These are phyloP conservation scores for Lachnellula willkommii DNA, from an alignment of 2,329 filamentous ascomycete species.

Conservation along the genomic window DNA sequence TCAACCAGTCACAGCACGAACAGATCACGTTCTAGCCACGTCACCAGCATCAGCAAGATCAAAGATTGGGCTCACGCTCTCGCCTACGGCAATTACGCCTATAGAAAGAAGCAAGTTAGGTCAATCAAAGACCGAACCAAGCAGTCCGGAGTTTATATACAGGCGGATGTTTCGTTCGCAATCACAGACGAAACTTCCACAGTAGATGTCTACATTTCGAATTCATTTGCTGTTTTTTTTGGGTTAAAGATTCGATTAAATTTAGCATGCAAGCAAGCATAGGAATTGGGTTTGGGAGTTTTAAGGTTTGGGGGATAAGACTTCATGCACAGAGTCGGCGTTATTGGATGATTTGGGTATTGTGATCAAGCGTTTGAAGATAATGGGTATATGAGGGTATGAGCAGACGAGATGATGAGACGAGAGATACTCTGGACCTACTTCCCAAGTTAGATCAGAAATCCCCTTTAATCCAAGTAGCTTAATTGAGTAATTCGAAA, in stretches of 20 bases:
- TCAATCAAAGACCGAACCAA: slow-evolving; percentile 1
- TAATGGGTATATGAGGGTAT: no score
- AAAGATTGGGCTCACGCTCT: slow-evolving; percentile 7
- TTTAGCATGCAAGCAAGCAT: not conserved
- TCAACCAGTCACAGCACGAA: slow-evolving; percentile 25
- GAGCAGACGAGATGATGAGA: no score
- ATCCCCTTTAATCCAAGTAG: no score
- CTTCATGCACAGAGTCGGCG: no score
- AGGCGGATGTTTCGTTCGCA: slow-evolving; percentile 14
- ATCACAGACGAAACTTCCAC: not conserved
- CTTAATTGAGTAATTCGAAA: no score
- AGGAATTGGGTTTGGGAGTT: no score
- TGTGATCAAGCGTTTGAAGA: no score
- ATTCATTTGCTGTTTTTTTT: not conserved
- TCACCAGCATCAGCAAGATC: slow-evolving; percentile 15
- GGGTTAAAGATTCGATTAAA: not conserved
- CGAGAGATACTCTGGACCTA: no score
- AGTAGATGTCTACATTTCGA: not conserved
- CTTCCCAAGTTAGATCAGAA: no score
- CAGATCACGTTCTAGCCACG: slow-evolving; percentile 28
- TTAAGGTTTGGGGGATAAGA: no score
- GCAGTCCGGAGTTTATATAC: slow-evolving; percentile 18
- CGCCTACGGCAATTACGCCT: slow-evolving; percentile 7
- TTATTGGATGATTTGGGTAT: no score
- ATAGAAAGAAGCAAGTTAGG: not conserved